These are phyloP conservation scores for Myxozyma neotropica DNA, from an alignment of 805 yeast genomes.

Conservation along the genomic window DNA sequence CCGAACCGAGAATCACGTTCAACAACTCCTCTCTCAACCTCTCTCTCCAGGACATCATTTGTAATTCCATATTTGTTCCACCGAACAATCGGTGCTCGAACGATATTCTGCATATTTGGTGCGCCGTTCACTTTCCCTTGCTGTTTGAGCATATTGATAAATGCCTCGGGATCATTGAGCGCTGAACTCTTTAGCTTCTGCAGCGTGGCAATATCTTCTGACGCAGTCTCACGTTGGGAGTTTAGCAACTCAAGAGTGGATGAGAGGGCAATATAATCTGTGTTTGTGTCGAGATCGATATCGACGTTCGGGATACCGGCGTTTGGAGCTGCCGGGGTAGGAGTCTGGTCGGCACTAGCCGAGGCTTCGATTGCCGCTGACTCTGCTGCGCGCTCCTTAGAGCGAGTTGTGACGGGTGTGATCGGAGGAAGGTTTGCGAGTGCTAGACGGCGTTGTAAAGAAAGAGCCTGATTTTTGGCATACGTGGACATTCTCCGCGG, in stretches of 20 bases:
- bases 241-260: constrained; percentile 38
- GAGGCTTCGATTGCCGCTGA: constrained; percentile 6
- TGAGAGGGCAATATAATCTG: constrained; percentile 41
- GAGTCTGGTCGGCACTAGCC: neutral
- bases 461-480: constrained; percentile 8
- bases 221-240: constrained; percentile 36
- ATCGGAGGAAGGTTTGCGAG: constrained; percentile 33
- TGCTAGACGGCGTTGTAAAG: constrained; percentile 30
- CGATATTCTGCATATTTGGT: constrained; percentile 39
- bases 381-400: constrained; percentile 27
- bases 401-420: constrained; percentile 34
- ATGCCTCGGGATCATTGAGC: constrained; percentile 37
- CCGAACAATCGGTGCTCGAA: constrained; percentile 39
- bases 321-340: neutral
- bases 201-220: constrained; percentile 37
- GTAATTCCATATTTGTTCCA: constrained; percentile 43
- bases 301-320: constrained; percentile 22
- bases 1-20: constrained; percentile 36
- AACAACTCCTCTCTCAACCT: constrained; percentile 36
- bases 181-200: constrained; percentile 37
- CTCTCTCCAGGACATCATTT: constrained; percentile 37
- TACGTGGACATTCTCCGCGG: constrained; percentile 3
- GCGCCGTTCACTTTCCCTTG: constrained; percentile 29
- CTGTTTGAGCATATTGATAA: constrained; percentile 31
- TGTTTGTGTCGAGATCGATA: constrained; percentile 34